These are phyloP conservation scores for Phylloporus sp. DNA, from an alignment of 768 basidiomycete species.

Conservation along the genomic window DNA sequence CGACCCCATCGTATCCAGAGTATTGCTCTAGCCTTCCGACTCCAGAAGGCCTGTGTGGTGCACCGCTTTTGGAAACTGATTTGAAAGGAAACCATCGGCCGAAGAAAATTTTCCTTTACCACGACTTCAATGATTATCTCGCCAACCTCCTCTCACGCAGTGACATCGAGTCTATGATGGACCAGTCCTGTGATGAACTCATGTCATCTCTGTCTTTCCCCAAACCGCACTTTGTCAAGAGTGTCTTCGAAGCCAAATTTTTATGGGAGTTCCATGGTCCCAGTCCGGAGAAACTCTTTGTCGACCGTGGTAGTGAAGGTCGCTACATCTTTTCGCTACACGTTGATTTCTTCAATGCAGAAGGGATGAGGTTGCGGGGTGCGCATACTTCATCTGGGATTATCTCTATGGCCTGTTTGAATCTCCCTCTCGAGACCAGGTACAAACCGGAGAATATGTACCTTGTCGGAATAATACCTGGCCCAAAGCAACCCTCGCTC, in stretches of 20 bases:
- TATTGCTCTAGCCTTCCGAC: not conserved
- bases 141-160: not conserved
- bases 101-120: constrained; percentile 1
- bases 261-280: constrained; percentile 28
- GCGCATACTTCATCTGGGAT: constrained; percentile 22
- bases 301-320: constrained; percentile 18
- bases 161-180: not conserved
- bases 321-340: constrained; percentile 30
- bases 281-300: not conserved
- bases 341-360: constrained; percentile 37
- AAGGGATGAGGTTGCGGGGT: constrained; percentile 23
- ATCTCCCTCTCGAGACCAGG: constrained; percentile 33
- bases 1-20: not conserved
- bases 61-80: not conserved
- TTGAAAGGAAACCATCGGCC: not conserved
- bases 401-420: constrained; percentile 19
- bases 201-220: not conserved
- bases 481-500: constrained; percentile 32
- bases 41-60: not conserved
- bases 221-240: not conserved
- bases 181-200: not conserved
- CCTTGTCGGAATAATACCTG: constrained; percentile 35
- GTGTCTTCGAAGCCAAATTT: constrained; percentile 22
- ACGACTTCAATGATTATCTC: constrained; percentile 13
- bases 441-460: constrained; percentile 40